Base-by-base conservation (phyloP, 805 yeast species). In the Nakazawaea pomicola region DNA sequence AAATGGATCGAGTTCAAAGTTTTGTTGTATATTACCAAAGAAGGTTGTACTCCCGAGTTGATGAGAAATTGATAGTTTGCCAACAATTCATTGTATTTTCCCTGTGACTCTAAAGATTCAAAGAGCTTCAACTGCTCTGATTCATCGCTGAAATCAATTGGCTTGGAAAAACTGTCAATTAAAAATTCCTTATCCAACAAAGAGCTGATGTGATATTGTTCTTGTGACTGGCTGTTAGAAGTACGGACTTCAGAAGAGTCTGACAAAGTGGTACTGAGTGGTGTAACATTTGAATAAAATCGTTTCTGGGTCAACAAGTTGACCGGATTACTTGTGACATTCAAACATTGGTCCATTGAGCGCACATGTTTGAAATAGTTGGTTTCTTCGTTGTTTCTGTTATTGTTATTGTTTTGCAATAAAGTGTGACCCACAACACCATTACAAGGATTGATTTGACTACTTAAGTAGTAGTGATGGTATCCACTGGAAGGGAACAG, bases 1-100 rank as follows among this genome's bases (percentile, higher is more conserved):
- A 57, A 46, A 8, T 69, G 56, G 10, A 83, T 68, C 1, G 89
- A 78, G n/a, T 60, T 57, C 36, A 83, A 60, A 7, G 82, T 76
- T 20, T 70, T 61, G 45, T 76, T 73, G 59, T 76, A 83, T 2
- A 68, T 56, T 2, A 67, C 71, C 11, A 76, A 55, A 6, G 78
- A 62, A 23, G 86, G 85, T 2, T 74, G 52, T 3, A 69, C 49
- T 6, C 59, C 61, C 29, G 52, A 54, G 8, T 54, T 54, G 42
- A 61, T 51, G 43, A 60, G 45, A 43, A 61, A 53, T 23, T 46
- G 38, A 36, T 53, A 63, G 12, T 60, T 46, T 2, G 66, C 61
- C 25, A 61, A 43, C 10, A 63, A 54, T 41, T 63, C 68, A 42
- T 61, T 61, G 20, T 50, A 47, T 39, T 56, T 59, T 9, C 52